Evolutionary conservation across 2,329 filamentous ascomycete species (phyloP).

Genomic region (Lachnellula suecica): DNA sequence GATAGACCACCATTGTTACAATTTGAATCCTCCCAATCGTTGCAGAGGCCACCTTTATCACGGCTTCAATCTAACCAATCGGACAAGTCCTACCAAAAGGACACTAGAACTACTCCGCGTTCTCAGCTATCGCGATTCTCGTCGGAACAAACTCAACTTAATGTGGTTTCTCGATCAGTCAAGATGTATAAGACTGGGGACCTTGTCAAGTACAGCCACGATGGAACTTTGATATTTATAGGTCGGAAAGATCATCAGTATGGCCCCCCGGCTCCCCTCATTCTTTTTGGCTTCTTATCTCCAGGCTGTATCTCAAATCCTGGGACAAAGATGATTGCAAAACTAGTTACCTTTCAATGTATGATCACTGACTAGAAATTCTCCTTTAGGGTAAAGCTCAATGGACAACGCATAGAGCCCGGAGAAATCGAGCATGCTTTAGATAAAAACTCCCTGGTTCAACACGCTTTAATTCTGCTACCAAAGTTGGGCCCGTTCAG

Average conservation of each 20-base stretch:
- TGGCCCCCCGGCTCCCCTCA: background rate
- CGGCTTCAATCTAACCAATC: background rate
- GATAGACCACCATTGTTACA: background rate
- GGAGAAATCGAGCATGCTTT: slow-evolving; percentile 46
- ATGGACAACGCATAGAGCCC: slow-evolving; percentile 64
- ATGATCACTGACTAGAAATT: no score
- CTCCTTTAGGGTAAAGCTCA: slow-evolving; percentile 53
- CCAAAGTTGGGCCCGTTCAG: slow-evolving; percentile 42
- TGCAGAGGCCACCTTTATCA: background rate
- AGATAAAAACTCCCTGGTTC: slow-evolving; percentile 31
- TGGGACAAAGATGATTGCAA: no score
- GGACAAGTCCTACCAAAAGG: background rate
- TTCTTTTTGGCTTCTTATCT: background rate
- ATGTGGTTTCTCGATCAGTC: slow-evolving; percentile 16
- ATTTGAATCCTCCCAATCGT: background rate
- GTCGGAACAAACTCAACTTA: background rate
- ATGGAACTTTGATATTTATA: slow-evolving; percentile 54
- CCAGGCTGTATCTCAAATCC: background rate
- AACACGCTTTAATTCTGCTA: slow-evolving; percentile 50
- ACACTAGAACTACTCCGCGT: background rate
- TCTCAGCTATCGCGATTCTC: background rate
- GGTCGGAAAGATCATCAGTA: slow-evolving; percentile 64
- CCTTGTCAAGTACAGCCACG: slow-evolving; percentile 51
- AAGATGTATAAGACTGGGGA: slow-evolving; percentile 61
- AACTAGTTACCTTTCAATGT: no score